Evolutionary conservation across 805 yeast species (phyloP).

Genomic region (Torulaspora delbrueckii): DNA sequence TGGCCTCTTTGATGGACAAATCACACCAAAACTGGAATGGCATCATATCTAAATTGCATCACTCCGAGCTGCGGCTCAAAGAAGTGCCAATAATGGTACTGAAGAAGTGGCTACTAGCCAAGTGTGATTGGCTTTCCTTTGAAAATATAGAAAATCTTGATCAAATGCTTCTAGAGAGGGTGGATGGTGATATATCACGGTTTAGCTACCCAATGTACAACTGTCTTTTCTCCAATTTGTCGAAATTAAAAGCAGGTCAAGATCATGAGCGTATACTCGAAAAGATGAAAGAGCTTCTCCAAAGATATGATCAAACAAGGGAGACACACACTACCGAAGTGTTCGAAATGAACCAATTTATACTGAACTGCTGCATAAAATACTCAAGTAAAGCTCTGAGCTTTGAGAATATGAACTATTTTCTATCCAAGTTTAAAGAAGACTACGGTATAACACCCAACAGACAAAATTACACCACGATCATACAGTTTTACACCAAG

Average conservation of each 20-base stretch:
- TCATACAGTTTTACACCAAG: conserved; percentile 27
- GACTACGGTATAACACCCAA: conserved; percentile 28
- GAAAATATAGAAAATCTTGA: conserved; percentile 27
- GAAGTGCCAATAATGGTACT: conserved; percentile 11
- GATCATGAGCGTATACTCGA: conserved; percentile 12
- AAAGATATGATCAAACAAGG: conserved; percentile 19
- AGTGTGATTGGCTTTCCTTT: conserved; percentile 17
- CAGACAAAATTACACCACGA: conserved; percentile 27
- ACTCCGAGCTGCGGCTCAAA: conserved; percentile 12
- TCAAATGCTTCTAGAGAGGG: conserved; percentile 22
- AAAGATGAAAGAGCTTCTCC: conserved; percentile 21
- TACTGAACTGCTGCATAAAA: conserved; percentile 27
- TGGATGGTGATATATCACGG: conserved; percentile 10
- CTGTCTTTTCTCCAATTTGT: conserved; percentile 24
- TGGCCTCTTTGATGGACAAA: conserved; percentile 21
- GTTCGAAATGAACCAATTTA: conserved; percentile 16
- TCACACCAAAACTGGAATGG: conserved; percentile 28
- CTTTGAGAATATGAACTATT: conserved; percentile 24
- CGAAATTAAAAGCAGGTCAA: conserved; percentile 10
- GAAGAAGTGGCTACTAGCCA: conserved; percentile 12
- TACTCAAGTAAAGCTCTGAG: conserved; percentile 21
- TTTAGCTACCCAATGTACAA: conserved; percentile 22
- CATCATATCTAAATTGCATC: conserved; percentile 20
- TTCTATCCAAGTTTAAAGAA: conserved; percentile 23
- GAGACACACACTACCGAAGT: neutral